These are phyloP conservation scores for Microdochium bolleyi DNA, from an alignment of 2,329 filamentous ascomycete species.

Conservation along the genomic window DNA sequence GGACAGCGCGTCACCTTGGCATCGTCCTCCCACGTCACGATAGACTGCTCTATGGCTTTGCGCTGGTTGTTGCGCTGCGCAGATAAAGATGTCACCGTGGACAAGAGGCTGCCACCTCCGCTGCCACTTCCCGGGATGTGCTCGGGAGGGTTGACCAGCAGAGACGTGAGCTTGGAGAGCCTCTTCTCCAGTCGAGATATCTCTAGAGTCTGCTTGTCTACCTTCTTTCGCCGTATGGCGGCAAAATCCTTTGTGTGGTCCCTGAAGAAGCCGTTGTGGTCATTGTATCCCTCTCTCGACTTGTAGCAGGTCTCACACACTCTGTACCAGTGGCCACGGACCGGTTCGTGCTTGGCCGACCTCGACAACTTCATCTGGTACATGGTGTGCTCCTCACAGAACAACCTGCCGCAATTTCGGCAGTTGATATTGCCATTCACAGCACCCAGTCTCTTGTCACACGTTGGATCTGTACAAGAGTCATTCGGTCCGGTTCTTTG, in stretches of 20 bases:
- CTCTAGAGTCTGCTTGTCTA: slow-evolving; percentile 82
- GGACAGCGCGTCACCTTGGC: slow-evolving; percentile 72
- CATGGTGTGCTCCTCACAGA: slow-evolving; percentile 98
- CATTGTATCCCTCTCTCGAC: slow-evolving; percentile 90
- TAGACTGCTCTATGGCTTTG: slow-evolving; percentile 78
- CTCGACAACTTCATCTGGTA: slow-evolving; percentile 97
- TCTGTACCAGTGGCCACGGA: slow-evolving; percentile 84
- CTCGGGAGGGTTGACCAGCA: slow-evolving; percentile 68
- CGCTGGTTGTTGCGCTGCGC: slow-evolving; percentile 63
- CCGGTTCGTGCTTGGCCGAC: slow-evolving; percentile 81
- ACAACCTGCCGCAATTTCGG: slow-evolving; percentile 83
- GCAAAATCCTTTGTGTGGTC: slow-evolving; percentile 69
- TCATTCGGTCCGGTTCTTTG: slow-evolving; percentile 69
- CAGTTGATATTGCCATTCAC: slow-evolving; percentile 86
- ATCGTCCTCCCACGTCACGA: slow-evolving; percentile 95
- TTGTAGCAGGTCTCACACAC: slow-evolving; percentile 99
- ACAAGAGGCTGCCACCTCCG: slow-evolving; percentile 46
- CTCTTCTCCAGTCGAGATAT: slow-evolving; percentile 86
- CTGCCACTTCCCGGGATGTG: slow-evolving; percentile 45
- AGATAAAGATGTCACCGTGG: slow-evolving; percentile 51
- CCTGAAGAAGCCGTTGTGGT: slow-evolving; percentile 64
- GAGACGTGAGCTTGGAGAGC: slow-evolving; percentile 78
- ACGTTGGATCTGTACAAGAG: slow-evolving; percentile 78
- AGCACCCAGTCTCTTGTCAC: slow-evolving; percentile 69
- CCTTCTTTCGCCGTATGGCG: slow-evolving; percentile 62